These are phyloP conservation scores for Globisporangium spinosum DNA, from an alignment of 352 stramenopile species.

Conservation along the genomic window DNA sequence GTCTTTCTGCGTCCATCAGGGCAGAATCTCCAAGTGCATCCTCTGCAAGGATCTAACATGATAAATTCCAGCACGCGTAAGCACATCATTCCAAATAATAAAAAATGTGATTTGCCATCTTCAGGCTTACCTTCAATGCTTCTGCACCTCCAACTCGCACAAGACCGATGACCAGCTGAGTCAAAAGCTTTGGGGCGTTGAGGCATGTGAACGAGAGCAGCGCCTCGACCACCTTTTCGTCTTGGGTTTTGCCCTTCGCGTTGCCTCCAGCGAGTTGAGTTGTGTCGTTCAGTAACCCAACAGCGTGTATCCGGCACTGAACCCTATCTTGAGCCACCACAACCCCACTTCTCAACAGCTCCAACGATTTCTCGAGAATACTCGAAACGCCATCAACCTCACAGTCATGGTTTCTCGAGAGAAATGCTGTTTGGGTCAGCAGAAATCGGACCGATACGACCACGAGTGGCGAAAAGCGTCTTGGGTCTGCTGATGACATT, in stretches of 20 bases:
- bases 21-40: conserved; percentile 24
- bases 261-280: conserved; percentile 20
- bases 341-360: conserved; percentile 5
- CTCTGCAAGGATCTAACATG: conserved; percentile 19
- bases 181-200: conserved; percentile 23
- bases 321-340: neutral
- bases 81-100: neutral
- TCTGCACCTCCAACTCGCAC: conserved; percentile 29
- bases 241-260: neutral
- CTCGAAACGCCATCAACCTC: conserved; percentile 28
- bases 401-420: conserved; percentile 29
- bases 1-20: conserved; percentile 14
- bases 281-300: conserved; percentile 31
- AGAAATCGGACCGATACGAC: conserved; percentile 36
- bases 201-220: conserved; percentile 27
- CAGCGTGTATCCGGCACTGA: neutral
- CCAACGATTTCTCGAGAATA: conserved; percentile 29
- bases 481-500: conserved; percentile 24
- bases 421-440: conserved; percentile 35
- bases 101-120: neutral
- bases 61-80: conserved; percentile 8
- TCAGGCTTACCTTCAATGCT: conserved; percentile 37
- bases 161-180: conserved; percentile 35
- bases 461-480: conserved; percentile 27
- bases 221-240: conserved; percentile 30